These are phyloP conservation scores for Paecilomyces variotii DNA, from an alignment of 2,329 filamentous ascomycete species.

Conservation along the genomic window DNA sequence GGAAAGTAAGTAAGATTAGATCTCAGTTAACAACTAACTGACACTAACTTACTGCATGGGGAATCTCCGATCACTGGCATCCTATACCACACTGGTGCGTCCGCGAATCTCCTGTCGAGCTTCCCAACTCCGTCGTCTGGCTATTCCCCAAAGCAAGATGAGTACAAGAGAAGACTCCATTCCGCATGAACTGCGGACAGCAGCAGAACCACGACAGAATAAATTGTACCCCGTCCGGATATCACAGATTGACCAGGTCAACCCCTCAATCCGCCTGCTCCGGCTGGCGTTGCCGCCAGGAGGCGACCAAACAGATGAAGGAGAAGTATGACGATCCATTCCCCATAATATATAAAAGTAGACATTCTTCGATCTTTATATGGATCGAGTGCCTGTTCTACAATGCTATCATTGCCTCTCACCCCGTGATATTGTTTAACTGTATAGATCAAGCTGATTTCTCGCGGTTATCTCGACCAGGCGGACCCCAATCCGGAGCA, in stretches of 20 bases:
- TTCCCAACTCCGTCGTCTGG: not conserved
- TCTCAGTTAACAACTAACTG: no score
- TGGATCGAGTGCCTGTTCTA: not conserved
- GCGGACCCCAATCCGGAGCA: slow-evolving; percentile 14
- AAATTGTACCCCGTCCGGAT: slow-evolving; percentile 58
- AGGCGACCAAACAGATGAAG: slow-evolving; percentile 22
- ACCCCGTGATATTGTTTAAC: not conserved
- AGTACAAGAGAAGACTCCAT: slow-evolving; percentile 27
- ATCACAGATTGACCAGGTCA: slow-evolving; percentile 55
- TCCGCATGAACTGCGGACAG: slow-evolving; percentile 64
- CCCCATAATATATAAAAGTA: not conserved
- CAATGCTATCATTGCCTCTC: not conserved
- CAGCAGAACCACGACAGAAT: slow-evolving; percentile 61
- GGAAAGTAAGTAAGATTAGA: not conserved
- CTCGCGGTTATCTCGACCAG: not conserved
- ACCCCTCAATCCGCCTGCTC: slow-evolving; percentile 60
- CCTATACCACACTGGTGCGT: not conserved
- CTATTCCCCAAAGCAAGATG: slow-evolving; percentile 11
- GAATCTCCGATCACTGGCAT: not conserved
- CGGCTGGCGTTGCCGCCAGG: slow-evolving; percentile 50
- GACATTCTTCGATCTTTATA: not conserved
- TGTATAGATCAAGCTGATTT: not conserved
- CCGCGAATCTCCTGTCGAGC: not conserved
- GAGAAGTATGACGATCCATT: slow-evolving; percentile 39
- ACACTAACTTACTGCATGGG: not conserved